Evolutionary conservation across 208 protist species (phyloP).

Genomic region (Naegleria gruberi): DNA sequence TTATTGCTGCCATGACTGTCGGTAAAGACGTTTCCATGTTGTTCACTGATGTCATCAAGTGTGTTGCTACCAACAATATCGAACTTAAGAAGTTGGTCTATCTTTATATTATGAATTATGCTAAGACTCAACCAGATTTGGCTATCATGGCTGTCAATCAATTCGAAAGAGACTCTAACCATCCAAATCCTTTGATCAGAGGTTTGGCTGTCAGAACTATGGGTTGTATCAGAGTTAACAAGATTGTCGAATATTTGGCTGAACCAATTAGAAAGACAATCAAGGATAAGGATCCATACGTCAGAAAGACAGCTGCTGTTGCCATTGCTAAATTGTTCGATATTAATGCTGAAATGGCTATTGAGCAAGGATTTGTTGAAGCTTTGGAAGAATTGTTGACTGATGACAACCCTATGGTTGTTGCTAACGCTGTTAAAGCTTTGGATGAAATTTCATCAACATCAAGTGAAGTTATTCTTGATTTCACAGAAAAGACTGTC

Average conservation of each 20-base stretch:
- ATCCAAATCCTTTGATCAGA: constrained; percentile 89
- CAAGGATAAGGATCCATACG: constrained; percentile 92
- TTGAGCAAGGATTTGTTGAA: constrained; percentile 73
- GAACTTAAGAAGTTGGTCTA: constrained; percentile 98
- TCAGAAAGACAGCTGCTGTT: constrained; percentile 93
- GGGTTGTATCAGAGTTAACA: constrained; percentile 91
- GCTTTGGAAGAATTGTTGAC: constrained; percentile 73
- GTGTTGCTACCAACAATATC: constrained; percentile 84
- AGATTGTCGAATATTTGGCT: constrained; percentile 91
- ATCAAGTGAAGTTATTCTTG: constrained; percentile 47
- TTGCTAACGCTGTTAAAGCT: constrained; percentile 86
- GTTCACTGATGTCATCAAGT: constrained; percentile 87
- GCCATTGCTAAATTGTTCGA: constrained; percentile 94
- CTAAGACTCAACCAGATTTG: constrained; percentile 87
- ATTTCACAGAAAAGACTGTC: constrained; percentile 63
- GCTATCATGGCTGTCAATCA: constrained; percentile 94
- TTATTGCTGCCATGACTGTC: constrained; percentile 95
- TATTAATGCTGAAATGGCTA: constrained; percentile 70
- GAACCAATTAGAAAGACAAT: constrained; percentile 82
- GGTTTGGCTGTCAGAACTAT: constrained; percentile 96
- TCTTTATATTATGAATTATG: constrained; percentile 97
- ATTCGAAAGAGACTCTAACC: constrained; percentile 84
- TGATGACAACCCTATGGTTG: constrained; percentile 92
- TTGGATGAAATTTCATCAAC: constrained; percentile 83
- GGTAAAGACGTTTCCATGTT: constrained; percentile 91